Evolutionary conservation across 2,329 filamentous ascomycete genomes (phyloP).

Genomic region (Botrytis tulipae): DNA sequence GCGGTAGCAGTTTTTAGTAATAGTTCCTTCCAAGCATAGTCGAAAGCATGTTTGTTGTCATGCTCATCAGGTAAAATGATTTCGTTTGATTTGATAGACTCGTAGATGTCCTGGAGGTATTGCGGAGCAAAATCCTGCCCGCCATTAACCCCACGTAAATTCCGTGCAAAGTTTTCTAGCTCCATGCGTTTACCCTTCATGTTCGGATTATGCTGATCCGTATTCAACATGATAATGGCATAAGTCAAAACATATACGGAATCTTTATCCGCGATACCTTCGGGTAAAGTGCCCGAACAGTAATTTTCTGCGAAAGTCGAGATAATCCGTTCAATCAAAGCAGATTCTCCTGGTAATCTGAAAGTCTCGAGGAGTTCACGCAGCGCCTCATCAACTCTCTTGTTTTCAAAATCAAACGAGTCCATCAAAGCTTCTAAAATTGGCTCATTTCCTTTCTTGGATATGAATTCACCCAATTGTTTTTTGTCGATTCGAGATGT

Average conservation of each 20-base stretch:
- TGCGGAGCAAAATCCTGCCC: slow-evolving; percentile 80
- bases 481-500: slow-evolving; percentile 89
- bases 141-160: slow-evolving; percentile 86
- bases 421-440: slow-evolving; percentile 81
- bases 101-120: slow-evolving; percentile 82
- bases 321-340: slow-evolving; percentile 89
- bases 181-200: slow-evolving; percentile 82
- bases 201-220: slow-evolving; percentile 94
- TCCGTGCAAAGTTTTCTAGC: slow-evolving; percentile 76
- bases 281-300: slow-evolving; percentile 64
- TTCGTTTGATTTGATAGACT: slow-evolving; percentile 88
- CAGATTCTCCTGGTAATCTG: slow-evolving; percentile 88
- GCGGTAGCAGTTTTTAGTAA: slow-evolving; percentile 78
- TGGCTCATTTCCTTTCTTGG: slow-evolving; percentile 84
- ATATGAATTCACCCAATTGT: slow-evolving; percentile 85
- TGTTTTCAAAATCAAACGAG: slow-evolving; percentile 82
- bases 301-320: slow-evolving; percentile 86
- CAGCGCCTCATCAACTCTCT: slow-evolving; percentile 86
- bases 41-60: slow-evolving; percentile 93
- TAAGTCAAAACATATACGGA: slow-evolving; percentile 89
- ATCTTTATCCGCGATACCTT: slow-evolving; percentile 80
- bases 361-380: slow-evolving; percentile 86
- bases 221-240: slow-evolving; percentile 96
- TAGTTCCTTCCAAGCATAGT: slow-evolving; percentile 96
- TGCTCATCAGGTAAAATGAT: slow-evolving; percentile 98